Evolutionary conservation across 176 grass and related monocot species (phyloP), one percentile per base, ranked within the genome.

Genomic region (Typha latifolia): DNA sequence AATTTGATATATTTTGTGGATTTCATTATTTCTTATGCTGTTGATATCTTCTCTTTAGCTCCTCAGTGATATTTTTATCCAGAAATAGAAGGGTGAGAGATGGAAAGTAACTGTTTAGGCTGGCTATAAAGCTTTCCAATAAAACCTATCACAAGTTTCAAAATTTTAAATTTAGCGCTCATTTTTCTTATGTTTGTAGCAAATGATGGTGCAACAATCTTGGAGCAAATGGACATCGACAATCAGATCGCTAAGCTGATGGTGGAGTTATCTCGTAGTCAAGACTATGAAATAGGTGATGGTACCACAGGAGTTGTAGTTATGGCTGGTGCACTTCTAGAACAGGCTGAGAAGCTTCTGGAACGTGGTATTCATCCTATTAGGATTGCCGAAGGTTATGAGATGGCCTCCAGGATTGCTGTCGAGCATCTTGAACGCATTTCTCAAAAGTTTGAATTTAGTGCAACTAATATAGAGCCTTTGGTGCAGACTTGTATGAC

Each of bases 251-350:
- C 85, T 15, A 92, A 86, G 71, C 64, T 97, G 79, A 92, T 92
- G 88, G 81, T 97, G 68, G 88, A 89, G 70, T 69, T 97, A 11
- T 97, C 85, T 16, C 75, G 69, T 14, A 91, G 78, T 74, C 88
- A 97, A 72, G 93, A 97, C 73, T 97, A 86, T 70, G 93, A 91
- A 64, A 96, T 91, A 43, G 93, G 93, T 62, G 93, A 91, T 86
- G 88, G 88, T 52, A 91, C 93, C 5, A 96, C 87, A 0, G 84
- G 91, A 29, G 91, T 91, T 6, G 91, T 91, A 0, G 91, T 96
- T 61, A 77, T 96, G 80, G 87, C 87, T 11, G 91, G 91, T 11
- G 72, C 91, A 0, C 91, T 96, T 67, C 77, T 91, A 19, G 91
- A 91, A 15, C 87, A 91, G 75, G 84, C 87, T 56, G 91, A 96